Evolutionary conservation across 495 filamentous ascomycete species (phyloP).

Genomic region (Aspergillus haitiensis): DNA sequence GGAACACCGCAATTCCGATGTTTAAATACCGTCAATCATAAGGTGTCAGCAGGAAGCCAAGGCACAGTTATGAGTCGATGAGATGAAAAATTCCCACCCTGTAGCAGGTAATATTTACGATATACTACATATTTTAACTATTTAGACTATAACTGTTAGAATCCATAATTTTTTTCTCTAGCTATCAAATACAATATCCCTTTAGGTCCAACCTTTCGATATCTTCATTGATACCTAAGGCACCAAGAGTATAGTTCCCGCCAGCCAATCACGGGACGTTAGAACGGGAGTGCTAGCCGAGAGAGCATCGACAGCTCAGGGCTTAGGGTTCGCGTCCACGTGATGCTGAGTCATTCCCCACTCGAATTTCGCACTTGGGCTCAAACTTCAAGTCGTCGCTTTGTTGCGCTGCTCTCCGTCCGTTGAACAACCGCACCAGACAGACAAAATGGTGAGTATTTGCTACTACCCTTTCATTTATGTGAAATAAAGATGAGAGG

Average conservation of each 20-base stretch:
- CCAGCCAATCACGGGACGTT: conserved; percentile 14
- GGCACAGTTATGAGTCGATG: conserved; percentile 25
- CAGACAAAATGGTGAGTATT: conserved; percentile 53
- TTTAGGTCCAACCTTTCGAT: no score
- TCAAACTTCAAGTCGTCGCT: conserved; percentile 29
- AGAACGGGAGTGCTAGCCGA: conserved; percentile 25
- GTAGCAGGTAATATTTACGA: no score
- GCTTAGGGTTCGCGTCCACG: conserved; percentile 43
- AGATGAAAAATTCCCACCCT: not conserved
- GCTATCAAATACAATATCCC: no score
- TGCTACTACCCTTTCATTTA: conserved; percentile 5
- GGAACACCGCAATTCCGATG: conserved; percentile 31
- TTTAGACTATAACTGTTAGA: no score
- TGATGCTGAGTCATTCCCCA: conserved; percentile 46
- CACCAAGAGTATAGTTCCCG: conserved; percentile 3
- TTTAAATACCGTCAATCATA: conserved; percentile 35
- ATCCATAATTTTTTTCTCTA: no score
- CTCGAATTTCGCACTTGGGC: conserved; percentile 50
- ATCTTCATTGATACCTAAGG: conserved; percentile 6
- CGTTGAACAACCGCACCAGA: conserved; percentile 49
- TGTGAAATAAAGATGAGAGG: conserved; percentile 10
- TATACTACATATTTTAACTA: no score
- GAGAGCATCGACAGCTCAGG: conserved; percentile 33
- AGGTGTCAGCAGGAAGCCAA: conserved; percentile 22
- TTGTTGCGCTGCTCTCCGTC: conserved; percentile 36